Base-by-base conservation (phyloP, 1,139 yeast genomes). In the Diutina mesorugosa region DNA sequence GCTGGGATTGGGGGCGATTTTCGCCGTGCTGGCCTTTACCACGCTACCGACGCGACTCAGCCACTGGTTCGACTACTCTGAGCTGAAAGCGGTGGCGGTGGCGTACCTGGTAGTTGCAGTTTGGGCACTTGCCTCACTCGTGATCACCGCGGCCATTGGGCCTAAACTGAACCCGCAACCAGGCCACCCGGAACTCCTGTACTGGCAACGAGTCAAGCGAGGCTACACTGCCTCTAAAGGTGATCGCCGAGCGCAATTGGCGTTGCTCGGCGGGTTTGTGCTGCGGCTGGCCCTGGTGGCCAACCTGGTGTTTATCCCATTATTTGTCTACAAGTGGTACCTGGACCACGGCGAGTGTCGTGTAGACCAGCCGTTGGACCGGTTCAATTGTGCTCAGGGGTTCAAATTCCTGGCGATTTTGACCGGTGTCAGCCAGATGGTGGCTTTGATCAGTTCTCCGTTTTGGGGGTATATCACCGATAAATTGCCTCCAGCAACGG, bases 1-100 rank as follows among this genome's bases (percentile, higher is more conserved):
- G 55, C 74, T 87, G 12, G 91, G 91, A 0, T 63, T 83, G 12
- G 93, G 93, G 47, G 93, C 91, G 0, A 76, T 82, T 1, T 79
- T 80, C 60, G 72, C 85, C 0, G 85, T 81, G 1, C 67, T 78
- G 0, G 67, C 71, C 47, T 77, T 79, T 56, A 66, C 82, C 38
- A 75, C 85, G 4, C 66, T 76, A 46, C 85, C 84, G 1, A 75
- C 76, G 1, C 69, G 67, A 51, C 67, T 76, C 56, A 70, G 69
- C 18, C 64, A 66, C 12, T 59, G 62, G 18, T 64, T 32, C n/a
- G 53, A 50, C 16, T 14, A 65, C 47, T 70, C 77, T 9, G 64
- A 63, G n/a, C 57, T 71, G 28, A 60, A 67, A n/a, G 61, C 78
- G 5, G 69, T 85, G 55, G 72, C 72, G 60, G 61, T 66, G 18